Base-by-base conservation (phyloP, 2,329 filamentous ascomycete species). In the Fusarium sp. region DNA sequence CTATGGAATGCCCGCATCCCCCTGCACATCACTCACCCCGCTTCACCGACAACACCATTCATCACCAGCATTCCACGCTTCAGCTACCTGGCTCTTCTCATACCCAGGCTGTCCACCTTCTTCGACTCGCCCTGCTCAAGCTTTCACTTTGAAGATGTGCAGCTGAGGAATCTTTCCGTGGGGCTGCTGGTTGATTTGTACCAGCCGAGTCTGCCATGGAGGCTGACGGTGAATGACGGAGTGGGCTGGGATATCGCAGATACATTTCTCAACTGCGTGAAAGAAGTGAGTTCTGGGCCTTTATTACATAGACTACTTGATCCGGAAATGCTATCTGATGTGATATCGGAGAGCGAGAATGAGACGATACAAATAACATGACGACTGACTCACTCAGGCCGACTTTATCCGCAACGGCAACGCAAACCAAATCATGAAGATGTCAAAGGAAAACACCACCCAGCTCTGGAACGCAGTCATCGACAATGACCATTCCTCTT, bases 321-420 rank as follows among this genome's bases (percentile, higher is more conserved):
- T 19, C 11, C 12, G 9, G 19, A 13, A 10, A 7, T 3, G 15
- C 9, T 26, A 15, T 15, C n/a, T 43, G 10, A 2, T 9, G 19
- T n/a, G 4, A 34, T 32, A 25, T 22, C 6, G 12, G 19, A 29
- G 7, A 22, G 15, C 1, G 7, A 13, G 31, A 10, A n/a, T 22
- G 34, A 12, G 8, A 28, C 9, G 11, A 29, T 11, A n/a, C 12
- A 7, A 15, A 15, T n/a, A 34, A n/a, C 24, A 36, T 25, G 43
- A n/a, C n/a, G 7, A 26, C 63, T 66, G 41, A 63, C 53, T 38
- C 31, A 13, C 34, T 44, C 53, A 87, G 82, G 93, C 93, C 28
- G 93, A 97, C 76, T 96, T 93, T 68, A 81, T 96, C 46, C 87
- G 93, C 47, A 94, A 95, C 68, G 92, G 93, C 40, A 95, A 91